Conservation (phyloP, 768 basidiomycete genomes). For the Suillus occidentalis region DNA sequence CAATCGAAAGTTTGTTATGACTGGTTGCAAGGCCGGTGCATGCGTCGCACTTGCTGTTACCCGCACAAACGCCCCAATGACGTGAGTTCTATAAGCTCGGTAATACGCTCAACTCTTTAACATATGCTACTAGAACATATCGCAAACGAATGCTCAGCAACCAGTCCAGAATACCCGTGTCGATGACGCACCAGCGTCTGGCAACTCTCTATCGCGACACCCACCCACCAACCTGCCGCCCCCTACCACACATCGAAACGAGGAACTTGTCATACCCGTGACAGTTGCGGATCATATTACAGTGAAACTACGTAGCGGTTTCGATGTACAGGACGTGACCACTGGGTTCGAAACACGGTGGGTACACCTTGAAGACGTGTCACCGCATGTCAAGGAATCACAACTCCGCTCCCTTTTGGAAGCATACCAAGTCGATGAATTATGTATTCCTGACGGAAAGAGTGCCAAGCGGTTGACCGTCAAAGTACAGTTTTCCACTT, state of each 20-base stretch:
- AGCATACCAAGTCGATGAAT: slow-evolving; percentile 42
- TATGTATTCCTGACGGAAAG: slow-evolving; percentile 31
- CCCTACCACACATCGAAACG: neutral
- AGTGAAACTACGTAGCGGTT: slow-evolving; percentile 60
- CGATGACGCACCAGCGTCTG: neutral
- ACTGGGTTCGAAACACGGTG: slow-evolving; percentile 74
- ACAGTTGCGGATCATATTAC: slow-evolving; percentile 54
- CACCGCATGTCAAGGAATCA: slow-evolving; percentile 30
- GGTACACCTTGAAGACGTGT: slow-evolving; percentile 55
- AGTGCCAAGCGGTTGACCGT: slow-evolving; percentile 29
- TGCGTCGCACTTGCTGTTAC: rapidly evolving
- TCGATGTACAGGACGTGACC: slow-evolving; percentile 51
- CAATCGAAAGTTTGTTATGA: neutral
- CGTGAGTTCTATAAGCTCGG: neutral
- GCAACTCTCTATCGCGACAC: neutral
- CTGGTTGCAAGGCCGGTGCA: neutral
- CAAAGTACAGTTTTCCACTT: slow-evolving; percentile 47
- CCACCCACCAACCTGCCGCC: neutral
- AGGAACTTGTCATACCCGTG: slow-evolving; percentile 14
- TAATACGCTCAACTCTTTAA: neutral
- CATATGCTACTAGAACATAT: neutral
- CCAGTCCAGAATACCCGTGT: neutral
- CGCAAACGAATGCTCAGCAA: neutral
- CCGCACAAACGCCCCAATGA: neutral
- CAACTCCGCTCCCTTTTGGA: slow-evolving; percentile 40